These are phyloP conservation scores for Aspergillus panamensis DNA, from an alignment of 495 filamentous ascomycete species.

Conservation along the genomic window DNA sequence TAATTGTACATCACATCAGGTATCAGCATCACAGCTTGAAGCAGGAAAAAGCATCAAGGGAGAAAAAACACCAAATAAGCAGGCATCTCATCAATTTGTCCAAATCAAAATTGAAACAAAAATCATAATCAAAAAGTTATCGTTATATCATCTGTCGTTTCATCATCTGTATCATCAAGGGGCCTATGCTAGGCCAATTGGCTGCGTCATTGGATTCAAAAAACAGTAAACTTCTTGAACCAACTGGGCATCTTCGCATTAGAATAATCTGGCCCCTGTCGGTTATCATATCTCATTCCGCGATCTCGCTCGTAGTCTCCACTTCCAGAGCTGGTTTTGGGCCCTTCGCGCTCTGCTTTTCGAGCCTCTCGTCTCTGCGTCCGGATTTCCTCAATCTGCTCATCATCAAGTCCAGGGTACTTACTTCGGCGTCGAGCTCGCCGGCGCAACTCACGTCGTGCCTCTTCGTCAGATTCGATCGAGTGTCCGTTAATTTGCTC, in stretches of 20 bases:
- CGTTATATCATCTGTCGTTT: conserved; percentile 16
- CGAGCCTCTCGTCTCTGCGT: conserved; percentile 31
- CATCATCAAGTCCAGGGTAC: conserved; percentile 38
- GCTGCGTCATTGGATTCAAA: conserved; percentile 20
- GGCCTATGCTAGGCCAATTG: not conserved
- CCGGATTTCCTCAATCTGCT: conserved; percentile 40
- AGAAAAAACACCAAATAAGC: not conserved
- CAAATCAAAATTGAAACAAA: not conserved
- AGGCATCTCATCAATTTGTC: not conserved
- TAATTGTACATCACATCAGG: conserved; percentile 9
- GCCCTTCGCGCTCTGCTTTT: conserved; percentile 26
- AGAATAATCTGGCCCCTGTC: conserved; percentile 26
- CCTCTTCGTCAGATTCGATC: conserved; percentile 43
- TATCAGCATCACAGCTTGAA: conserved; percentile 3
- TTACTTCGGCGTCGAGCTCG: conserved; percentile 38
- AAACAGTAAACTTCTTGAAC: conserved; percentile 46
- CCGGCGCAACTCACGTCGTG: conserved; percentile 35
- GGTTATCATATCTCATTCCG: conserved; percentile 35
- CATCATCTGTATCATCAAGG: conserved; percentile 20
- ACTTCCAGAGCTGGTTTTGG: conserved; percentile 42
- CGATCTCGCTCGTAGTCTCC: conserved; percentile 45
- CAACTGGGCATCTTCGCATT: conserved; percentile 44
- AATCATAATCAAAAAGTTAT: conserved; percentile 10
- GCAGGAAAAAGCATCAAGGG: not conserved
- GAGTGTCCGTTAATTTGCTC: conserved; percentile 31